Percentiles rank a stretch among this genome's conserved stretches.
Evolutionary conservation across 2,329 filamentous ascomycete species (phyloP).

Genomic region (Knufia petricola): DNA sequence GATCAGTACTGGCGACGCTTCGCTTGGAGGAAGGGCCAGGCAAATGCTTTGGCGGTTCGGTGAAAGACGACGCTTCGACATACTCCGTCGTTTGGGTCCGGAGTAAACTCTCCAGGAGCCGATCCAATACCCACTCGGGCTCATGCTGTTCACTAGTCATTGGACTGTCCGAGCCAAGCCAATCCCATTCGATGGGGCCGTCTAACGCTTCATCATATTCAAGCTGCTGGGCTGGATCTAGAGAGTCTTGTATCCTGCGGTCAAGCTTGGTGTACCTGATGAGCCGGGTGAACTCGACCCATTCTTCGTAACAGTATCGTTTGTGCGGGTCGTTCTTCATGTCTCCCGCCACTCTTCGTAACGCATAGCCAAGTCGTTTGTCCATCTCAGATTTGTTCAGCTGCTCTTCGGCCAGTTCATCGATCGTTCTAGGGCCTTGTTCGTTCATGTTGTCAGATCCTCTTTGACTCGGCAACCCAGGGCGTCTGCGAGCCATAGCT

Average conservation of each 20-base stretch:
- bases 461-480: slow-evolving; percentile 12
- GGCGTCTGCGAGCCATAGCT: slow-evolving; percentile 12
- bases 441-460: slow-evolving; percentile 1
- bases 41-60: too few species aligned
- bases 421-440: slow-evolving; percentile 24
- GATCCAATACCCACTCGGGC: slow-evolving; percentile 57
- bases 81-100: too few species aligned
- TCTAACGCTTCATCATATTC: slow-evolving; percentile 45
- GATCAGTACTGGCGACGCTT: too few species aligned
- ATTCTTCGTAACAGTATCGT: slow-evolving; percentile 71
- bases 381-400: slow-evolving; percentile 50
- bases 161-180: slow-evolving; percentile 60
- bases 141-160: slow-evolving; percentile 55
- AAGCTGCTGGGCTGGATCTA: slow-evolving; percentile 13
- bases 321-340: slow-evolving; percentile 48
- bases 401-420: slow-evolving; percentile 39
- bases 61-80: too few species aligned
- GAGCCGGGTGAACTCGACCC: slow-evolving; percentile 72
- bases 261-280: slow-evolving; percentile 48
- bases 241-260: slow-evolving; percentile 11
- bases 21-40: too few species aligned
- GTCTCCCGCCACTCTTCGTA: slow-evolving; percentile 56
- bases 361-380: slow-evolving; percentile 56
- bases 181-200: slow-evolving; percentile 58
- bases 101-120: slow-evolving; percentile 55